Evolutionary conservation across 805 yeast genomes (phyloP), one percentile per base, ranked within the genome.

Genomic region (Kodamaea fukazawae): DNA sequence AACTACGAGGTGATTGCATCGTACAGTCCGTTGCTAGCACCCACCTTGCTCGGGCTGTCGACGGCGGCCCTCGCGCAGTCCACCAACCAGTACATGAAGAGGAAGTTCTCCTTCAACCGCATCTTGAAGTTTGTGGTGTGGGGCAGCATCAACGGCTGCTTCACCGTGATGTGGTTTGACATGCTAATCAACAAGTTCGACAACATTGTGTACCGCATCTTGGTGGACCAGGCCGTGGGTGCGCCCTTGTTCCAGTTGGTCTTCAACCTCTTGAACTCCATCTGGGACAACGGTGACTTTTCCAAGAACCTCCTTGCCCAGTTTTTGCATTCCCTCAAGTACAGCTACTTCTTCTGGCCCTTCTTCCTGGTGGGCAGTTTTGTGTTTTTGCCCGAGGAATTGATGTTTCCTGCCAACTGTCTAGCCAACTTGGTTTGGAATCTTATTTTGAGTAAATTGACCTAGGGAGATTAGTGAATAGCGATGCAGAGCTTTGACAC

Each of bases 291-390:
- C 26, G 70, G 68, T 11, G 67, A 63, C 55, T 36, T 71, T 57
- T 37, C 56, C 54, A 12, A 41, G 27, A 44, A 49, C 53, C 34
- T 69, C 53, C 60, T 61, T 42, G 46, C 65, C 7, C 59, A 73
- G 7, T 78, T 67, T 46, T 41, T 75, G 39, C 72, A 67, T 32
- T 66, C 80, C 7, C 55, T 81, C 43, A 73, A 71, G 40, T 70
- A 73, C 41, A 72, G 81, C 26, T 78, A 74, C 50, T 58, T 76
- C 51, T 68, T 71, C 37, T 81, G 85, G 83, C 85, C 86, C 2
- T 58, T 74, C 30, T 73, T 78, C 38, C 76, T 83, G 10, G 57
- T 72, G 7, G 44, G 71, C 29, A 66, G 75, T 43, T 81, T 81
- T 53, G 63, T 67, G 14, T 61, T 71, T 32, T 55, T 79, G 8